Conservation (phyloP, 2,329 filamentous ascomycete genomes). For the Ceratocystis cacaofunesta region DNA sequence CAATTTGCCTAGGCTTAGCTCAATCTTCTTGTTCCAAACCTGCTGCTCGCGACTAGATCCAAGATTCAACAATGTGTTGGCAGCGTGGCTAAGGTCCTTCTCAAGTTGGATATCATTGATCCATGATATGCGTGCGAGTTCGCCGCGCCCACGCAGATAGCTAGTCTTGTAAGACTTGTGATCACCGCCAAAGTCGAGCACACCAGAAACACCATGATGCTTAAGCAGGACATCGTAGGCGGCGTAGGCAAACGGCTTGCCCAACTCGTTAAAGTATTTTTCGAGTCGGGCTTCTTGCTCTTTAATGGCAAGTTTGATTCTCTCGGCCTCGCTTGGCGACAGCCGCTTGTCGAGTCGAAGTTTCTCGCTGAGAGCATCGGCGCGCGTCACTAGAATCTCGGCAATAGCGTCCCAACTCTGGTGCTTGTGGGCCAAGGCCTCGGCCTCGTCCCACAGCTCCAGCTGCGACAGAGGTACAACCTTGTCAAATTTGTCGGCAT, state of each 20-base stretch:
- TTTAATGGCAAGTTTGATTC: constrained; percentile 25
- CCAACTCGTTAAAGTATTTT: constrained; percentile 47
- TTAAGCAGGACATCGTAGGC: constrained; percentile 68
- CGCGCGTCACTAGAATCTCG: constrained; percentile 40
- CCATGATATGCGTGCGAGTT: constrained; percentile 72
- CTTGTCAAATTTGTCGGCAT: constrained; percentile 36
- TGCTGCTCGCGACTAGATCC: constrained; percentile 60
- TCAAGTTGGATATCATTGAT: constrained; percentile 80
- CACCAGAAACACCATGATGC: constrained; percentile 46
- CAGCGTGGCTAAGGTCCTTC: constrained; percentile 58
- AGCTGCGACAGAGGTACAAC: constrained; percentile 39
- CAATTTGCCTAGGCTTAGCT: constrained; percentile 79
- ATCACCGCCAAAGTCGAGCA: constrained; percentile 59
- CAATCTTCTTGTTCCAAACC: constrained; percentile 85
- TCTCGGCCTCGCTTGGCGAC: constrained; percentile 22
- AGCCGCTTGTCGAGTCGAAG: constrained; percentile 21
- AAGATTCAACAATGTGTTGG: constrained; percentile 52
- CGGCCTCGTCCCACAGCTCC: constrained; percentile 42
- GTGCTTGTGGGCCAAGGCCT: constrained; percentile 44
- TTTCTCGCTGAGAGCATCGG: constrained; percentile 27
- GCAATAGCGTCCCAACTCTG: constrained; percentile 40
- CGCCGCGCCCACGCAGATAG: constrained; percentile 58
- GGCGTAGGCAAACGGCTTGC: constrained; percentile 53
- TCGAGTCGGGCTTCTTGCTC: constrained; percentile 33
- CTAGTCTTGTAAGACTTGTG: constrained; percentile 55